phyloP scores from a whole-genome alignment of 768 basidiomycete genomes.

The Podaxis rugospora region DNA sequence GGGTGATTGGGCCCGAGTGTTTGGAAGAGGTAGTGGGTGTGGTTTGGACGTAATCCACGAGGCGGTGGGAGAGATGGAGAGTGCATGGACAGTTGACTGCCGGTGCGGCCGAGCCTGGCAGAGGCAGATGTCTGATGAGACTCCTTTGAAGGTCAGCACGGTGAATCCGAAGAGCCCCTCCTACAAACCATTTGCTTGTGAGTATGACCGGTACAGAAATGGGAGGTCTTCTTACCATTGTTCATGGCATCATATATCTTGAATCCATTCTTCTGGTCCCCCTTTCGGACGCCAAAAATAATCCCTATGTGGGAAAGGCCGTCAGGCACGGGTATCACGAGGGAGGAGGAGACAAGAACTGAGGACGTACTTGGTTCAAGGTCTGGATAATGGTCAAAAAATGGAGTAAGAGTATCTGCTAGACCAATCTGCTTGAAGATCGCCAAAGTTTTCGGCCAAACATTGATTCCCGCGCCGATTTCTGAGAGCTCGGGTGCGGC shows the following conservation, averaged over 20 bases:
- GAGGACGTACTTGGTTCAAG: constrained; percentile 12
- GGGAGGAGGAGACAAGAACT: not conserved
- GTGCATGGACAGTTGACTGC: constrained; percentile 22
- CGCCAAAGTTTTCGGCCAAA: constrained; percentile 25
- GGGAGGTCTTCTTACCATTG: not conserved
- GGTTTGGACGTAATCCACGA: constrained; percentile 42
- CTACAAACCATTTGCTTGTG: not conserved
- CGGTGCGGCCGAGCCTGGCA: not conserved
- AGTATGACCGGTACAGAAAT: not conserved
- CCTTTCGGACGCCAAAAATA: constrained; percentile 25
- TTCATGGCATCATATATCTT: not conserved
- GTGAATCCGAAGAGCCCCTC: constrained; percentile 30
- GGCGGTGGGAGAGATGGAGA: constrained; percentile 42
- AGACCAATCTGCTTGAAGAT: constrained; percentile 13
- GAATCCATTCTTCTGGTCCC: constrained; percentile 19
- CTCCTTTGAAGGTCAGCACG: constrained; percentile 54
- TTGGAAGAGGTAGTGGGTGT: not conserved
- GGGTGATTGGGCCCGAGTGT: constrained; percentile 15
- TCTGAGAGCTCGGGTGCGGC: constrained; percentile 32
- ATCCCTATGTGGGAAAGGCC: constrained; percentile 4
- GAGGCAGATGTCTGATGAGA: constrained; percentile 41
- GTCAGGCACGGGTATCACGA: not conserved
- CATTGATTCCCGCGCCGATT: constrained; percentile 39
- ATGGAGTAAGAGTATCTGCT: constrained; percentile 9
- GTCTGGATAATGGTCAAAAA: constrained; percentile 13